A percentile compares a stretch with the other conserved stretches of the same genome.
Evolutionary conservation across 768 basidiomycete genomes (phyloP).

Genomic region (Baorangia bicolor): DNA sequence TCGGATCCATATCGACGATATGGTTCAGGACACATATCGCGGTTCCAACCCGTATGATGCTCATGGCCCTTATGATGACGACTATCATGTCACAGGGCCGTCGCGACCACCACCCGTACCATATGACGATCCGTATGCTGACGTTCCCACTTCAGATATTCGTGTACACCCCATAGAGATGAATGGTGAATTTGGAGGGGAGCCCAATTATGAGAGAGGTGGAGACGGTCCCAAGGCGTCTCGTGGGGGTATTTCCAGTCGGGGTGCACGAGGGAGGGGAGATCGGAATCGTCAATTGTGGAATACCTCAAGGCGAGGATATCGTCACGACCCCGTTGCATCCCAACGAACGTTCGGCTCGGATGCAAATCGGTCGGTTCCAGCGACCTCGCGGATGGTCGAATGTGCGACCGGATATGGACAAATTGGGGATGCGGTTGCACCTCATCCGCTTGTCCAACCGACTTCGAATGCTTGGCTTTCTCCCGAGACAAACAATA

Average conservation of each 20-base stretch:
- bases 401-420: conserved; percentile 44
- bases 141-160: conserved; percentile 36
- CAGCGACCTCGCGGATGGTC: conserved; percentile 47
- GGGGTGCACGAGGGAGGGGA: conserved; percentile 27
- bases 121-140: conserved; percentile 79
- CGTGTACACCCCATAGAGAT: not conserved
- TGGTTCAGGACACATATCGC: conserved; percentile 44
- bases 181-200: conserved; percentile 11
- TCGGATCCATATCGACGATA: conserved; percentile 54
- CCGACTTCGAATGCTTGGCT: conserved; percentile 18
- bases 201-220: conserved; percentile 26
- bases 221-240: not conserved
- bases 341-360: conserved; percentile 33
- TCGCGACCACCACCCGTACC: conserved; percentile 67
- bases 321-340: conserved; percentile 10
- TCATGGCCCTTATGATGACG: conserved; percentile 67
- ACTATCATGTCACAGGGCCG: conserved; percentile 49
- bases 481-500: conserved; percentile 8
- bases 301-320: conserved; percentile 21
- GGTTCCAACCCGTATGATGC: conserved; percentile 65
- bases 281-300: conserved; percentile 14
- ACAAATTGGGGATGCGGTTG: conserved; percentile 32
- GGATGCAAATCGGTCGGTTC: conserved; percentile 32
- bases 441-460: conserved; percentile 14
- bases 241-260: conserved; percentile 26